Base-by-base conservation (phyloP, 2,329 filamentous ascomycete species). In the Botryotinia narcissicola region DNA sequence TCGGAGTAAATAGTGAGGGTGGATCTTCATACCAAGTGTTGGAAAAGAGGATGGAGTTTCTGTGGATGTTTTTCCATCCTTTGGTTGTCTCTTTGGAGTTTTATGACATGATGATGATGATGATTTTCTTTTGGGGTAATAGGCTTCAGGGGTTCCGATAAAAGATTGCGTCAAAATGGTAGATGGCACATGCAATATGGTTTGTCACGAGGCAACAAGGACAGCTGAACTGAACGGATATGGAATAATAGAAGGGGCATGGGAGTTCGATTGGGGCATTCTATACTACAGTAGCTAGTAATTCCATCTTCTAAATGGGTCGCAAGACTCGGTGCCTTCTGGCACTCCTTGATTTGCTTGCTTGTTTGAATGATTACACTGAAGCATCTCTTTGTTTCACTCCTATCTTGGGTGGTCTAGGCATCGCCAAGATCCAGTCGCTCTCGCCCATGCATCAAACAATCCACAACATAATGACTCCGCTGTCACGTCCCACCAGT, bases 11-110 rank as follows among this genome's bases (percentile, higher is more conserved):
- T 20, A 25, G 12, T 18, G 37, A 51, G 18, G n/a, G 22, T 16
- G 35, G 37, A 57, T 59, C 66, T 59, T 69, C 66, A 57, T 69
- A 69, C 66, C 66, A 69, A 69, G 66, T 57, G 66, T 69, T 69
- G 66, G 66, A 22, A 69, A 69, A 69, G 66, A 69, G 66, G 66
- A 69, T 44, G 66, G 66, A 69, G 51, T 69, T 59, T 42, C 16
- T 57, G n/a, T 32, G 66, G n/a, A 57, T 44, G 20, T 32, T 32
- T 22, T 68, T 42, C n/a, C 48, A 69, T 57, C 14, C 25, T 25
- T 57, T 42, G 66, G 64, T 29, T 54, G 64, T 57, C 25, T 29
- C 29, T 42, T 35, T 40, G 66, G 48, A 57, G 48, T 57, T 57
- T 69, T 42, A 69, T 42, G 66, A 67, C 51, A 48, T 57, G 63